Conservation (phyloP, 176 grass and related monocot species). For the Tillandsia fasciculata region DNA sequence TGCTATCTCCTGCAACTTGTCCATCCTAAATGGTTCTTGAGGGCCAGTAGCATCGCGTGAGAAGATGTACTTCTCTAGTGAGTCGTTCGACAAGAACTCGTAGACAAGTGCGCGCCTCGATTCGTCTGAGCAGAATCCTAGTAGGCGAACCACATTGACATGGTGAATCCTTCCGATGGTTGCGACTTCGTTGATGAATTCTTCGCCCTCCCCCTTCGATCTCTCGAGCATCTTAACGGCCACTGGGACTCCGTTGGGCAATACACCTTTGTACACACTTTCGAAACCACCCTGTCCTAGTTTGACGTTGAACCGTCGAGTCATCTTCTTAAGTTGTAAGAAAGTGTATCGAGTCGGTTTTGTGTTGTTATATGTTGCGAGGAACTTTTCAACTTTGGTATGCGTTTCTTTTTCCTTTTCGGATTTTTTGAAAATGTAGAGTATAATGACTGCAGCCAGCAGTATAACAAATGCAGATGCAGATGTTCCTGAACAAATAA, state of each 20-base stretch:
- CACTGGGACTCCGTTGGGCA: slow-evolving; percentile 43
- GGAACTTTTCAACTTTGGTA: slow-evolving; percentile 55
- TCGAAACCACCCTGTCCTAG: slow-evolving; percentile 52
- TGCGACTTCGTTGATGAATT: slow-evolving; percentile 79
- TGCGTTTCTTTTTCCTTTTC: slow-evolving; percentile 27
- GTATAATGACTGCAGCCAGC: background rate
- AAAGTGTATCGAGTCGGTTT: slow-evolving; percentile 66
- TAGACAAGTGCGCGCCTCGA: slow-evolving; percentile 34
- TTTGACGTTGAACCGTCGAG: slow-evolving; percentile 31
- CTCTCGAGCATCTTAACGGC: slow-evolving; percentile 60
- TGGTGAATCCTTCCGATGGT: slow-evolving; percentile 63
- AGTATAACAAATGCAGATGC: slow-evolving; percentile 5
- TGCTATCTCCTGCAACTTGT: slow-evolving; percentile 27
- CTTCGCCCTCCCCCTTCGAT: slow-evolving; percentile 31
- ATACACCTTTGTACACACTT: slow-evolving; percentile 39
- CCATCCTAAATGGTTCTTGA: background rate
- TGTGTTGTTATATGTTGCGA: slow-evolving; percentile 36
- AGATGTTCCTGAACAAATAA: slow-evolving; percentile 16
- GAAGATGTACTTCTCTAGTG: slow-evolving; percentile 39
- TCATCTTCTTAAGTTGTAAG: slow-evolving; percentile 45
- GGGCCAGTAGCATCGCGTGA: background rate
- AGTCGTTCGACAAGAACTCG: slow-evolving; percentile 56
- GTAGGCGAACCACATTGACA: slow-evolving; percentile 44
- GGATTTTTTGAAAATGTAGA: slow-evolving; percentile 21
- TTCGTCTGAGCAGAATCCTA: slow-evolving; percentile 45